Evolutionary conservation across 1,139 yeast genomes (phyloP).

Genomic region (Kodamaea derodonti): DNA sequence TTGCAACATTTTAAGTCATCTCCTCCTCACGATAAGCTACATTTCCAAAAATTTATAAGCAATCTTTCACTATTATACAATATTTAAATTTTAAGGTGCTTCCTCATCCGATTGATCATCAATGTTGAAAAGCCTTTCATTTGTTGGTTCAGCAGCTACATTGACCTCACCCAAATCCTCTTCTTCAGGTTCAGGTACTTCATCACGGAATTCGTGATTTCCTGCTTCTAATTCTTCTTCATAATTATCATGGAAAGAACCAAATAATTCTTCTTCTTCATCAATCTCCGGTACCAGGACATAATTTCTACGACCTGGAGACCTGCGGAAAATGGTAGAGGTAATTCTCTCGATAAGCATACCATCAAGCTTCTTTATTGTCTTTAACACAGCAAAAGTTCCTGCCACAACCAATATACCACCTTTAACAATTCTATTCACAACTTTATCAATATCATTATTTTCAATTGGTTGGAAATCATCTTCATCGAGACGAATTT

Average conservation of each 20-base stretch:
- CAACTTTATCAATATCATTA: conserved; percentile 57
- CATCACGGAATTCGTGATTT: conserved; percentile 10
- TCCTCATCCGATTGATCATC: conserved; percentile 37
- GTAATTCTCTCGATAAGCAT: conserved; percentile 33
- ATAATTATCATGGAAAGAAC: conserved; percentile 43
- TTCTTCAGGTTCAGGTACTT: conserved; percentile 4
- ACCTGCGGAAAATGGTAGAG: conserved; percentile 34
- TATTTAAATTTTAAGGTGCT: conserved; percentile 3
- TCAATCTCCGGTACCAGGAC: conserved; percentile 43
- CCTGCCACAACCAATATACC: conserved; percentile 55
- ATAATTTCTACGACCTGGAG: conserved; percentile 41
- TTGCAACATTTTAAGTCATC: too few relatives aligned
- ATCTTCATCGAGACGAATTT: conserved; percentile 74
- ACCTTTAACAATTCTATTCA: conserved; percentile 57
- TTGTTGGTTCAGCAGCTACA: conserved; percentile 1
- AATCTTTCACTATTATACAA: conserved; percentile 2
- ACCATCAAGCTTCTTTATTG: conserved; percentile 33
- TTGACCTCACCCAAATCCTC: conserved; percentile 6
- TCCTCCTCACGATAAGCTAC: too few relatives aligned
- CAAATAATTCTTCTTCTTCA: conserved; percentile 47
- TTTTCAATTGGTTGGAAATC: conserved; percentile 62
- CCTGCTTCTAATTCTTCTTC: conserved; percentile 47
- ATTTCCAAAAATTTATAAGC: too few relatives aligned
- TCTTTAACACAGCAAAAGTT: conserved; percentile 36
- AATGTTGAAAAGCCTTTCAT: conserved; percentile 31